phyloP scores from a whole-genome alignment of 73 alveolate genomes.

The Paramecium bursaria region DNA sequence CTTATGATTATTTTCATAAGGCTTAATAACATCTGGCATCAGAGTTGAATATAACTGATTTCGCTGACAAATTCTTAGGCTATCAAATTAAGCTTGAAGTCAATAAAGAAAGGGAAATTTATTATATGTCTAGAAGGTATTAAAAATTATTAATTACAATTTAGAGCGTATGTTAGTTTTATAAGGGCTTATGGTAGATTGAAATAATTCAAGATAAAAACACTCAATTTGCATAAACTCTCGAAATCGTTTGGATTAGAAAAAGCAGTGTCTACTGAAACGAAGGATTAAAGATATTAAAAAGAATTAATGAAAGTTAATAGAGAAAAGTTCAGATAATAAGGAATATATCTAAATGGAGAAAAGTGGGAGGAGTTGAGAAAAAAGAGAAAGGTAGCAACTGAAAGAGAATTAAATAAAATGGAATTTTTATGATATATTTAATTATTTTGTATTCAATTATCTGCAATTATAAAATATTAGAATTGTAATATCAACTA shows the following conservation, averaged over 20 bases:
- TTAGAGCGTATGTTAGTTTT: conserved; percentile 83
- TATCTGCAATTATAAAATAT: too few species aligned
- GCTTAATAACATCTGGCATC: conserved; percentile 42
- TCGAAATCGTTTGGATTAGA: conserved; percentile 82
- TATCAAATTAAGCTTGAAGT: conserved; percentile 73
- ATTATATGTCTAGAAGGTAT: conserved; percentile 74
- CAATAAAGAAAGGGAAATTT: conserved; percentile 77
- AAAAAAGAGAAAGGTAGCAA: conserved; percentile 62
- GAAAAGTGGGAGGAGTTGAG: conserved; percentile 70
- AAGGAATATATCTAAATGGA: conserved; percentile 75
- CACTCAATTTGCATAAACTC: conserved; percentile 77
- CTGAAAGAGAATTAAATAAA: conserved; percentile 53
- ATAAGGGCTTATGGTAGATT: conserved; percentile 73
- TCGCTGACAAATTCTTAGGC: conserved; percentile 73
- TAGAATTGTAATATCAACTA: neutral
- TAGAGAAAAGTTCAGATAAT: conserved; percentile 78
- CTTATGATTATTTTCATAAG: conserved; percentile 43
- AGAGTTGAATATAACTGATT: conserved; percentile 70
- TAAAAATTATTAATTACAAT: conserved; percentile 71
- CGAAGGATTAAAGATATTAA: conserved; percentile 75
- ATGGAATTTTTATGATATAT: conserved; percentile 71
- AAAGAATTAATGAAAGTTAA: conserved; percentile 76
- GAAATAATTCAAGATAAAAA: conserved; percentile 78
- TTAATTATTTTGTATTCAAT: too few species aligned
- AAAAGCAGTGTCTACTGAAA: conserved; percentile 80